Evolutionary conservation across 768 basidiomycete genomes (phyloP).

Genomic region (Lactarius tabidus): DNA sequence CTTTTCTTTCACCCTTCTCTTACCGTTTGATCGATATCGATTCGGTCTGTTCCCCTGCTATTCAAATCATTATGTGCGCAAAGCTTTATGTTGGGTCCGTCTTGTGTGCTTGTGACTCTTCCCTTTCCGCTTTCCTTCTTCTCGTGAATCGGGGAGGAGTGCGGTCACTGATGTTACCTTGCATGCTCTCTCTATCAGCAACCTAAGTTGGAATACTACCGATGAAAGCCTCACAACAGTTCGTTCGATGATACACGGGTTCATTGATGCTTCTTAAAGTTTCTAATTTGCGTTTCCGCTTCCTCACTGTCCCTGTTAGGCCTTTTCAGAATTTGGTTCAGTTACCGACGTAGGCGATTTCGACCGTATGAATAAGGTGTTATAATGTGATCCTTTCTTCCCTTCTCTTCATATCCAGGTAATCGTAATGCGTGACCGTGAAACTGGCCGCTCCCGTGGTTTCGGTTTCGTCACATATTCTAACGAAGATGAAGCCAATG

Average conservation of each 20-base stretch:
- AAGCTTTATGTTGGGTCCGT: conserved; percentile 95
- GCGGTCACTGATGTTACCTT: conserved; percentile 50
- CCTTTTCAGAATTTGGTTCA: conserved; percentile 76
- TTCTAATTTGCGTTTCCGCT: conserved; percentile 44
- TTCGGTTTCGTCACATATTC: conserved; percentile 91
- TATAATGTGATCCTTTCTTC: conserved; percentile 24
- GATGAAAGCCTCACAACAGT: conserved; percentile 87
- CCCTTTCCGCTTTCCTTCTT: conserved; percentile 37
- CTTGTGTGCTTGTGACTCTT: conserved; percentile 49
- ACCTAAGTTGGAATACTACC: conserved; percentile 93
- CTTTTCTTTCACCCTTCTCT: conserved; percentile 7
- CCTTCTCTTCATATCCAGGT: conserved; percentile 48
- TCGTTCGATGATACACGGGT: conserved; percentile 54
- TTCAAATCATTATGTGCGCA: conserved; percentile 59
- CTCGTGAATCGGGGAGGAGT: conserved; percentile 33
- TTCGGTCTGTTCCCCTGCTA: neutral
- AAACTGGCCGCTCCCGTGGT: conserved; percentile 93
- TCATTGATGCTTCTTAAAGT: conserved; percentile 27
- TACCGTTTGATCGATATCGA: conserved; percentile 34
- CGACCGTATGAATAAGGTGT: conserved; percentile 23
- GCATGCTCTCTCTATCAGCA: conserved; percentile 50
- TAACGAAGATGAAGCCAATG: conserved; percentile 59
- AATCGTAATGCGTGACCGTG: conserved; percentile 97
- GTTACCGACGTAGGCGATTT: conserved; percentile 85
- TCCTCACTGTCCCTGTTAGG: conserved; percentile 44